Evolutionary conservation across 2,329 filamentous ascomycete genomes (phyloP), one percentile per base, ranked within the genome.

Genomic region (Alternaria consortialis): DNA sequence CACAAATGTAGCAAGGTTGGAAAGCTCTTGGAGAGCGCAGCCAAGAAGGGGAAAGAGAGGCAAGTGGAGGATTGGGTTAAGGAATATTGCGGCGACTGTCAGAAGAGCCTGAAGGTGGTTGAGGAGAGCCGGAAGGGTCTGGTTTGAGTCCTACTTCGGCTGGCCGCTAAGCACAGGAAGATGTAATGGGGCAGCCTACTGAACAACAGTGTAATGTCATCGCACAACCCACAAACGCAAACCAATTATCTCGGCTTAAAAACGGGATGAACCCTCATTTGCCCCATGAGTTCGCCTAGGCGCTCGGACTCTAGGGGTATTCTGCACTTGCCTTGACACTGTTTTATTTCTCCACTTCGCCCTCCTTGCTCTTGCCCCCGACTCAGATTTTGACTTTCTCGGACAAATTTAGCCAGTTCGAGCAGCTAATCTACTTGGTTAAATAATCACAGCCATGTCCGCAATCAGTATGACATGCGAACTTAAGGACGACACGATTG

Each of bases 1-100:
- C 79, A 84, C 34, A 87, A 91, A 50, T 99, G 95, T 77, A 87
- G 87, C 58, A 86, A 90, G 73, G 77, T 88, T 7, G 83, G 84
- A 40, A 75, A 74, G 13, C 78, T 88, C 68, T 73, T 86, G 11
- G 57, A 67, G 20, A 64, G 65, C 40, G 61, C 58, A 27, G 74
- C 73, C 32, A 78, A 85, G 71, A 74, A 71, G 44, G 74, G 74
- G 9, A 73, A 71, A 29, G 75, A 76, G 27, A 75, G 81, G 51
- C 82, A 84, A 37, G 80, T 88, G 3, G 79, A 81, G 62, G 80
- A 80, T 44, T 88, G 86, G 84, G 86, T 88, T 66, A 80, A 84
- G 47, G 81, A 83, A 54, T 90, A 91, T 75, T 91, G 88, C 77
- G 81, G 81, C 23, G 89, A 87, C 70, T 91, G 88, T 77, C 86